Evolutionary conservation across 148 eudicot genomes (phyloP).

Genomic region (Amaranthus hypochondriacus): DNA sequence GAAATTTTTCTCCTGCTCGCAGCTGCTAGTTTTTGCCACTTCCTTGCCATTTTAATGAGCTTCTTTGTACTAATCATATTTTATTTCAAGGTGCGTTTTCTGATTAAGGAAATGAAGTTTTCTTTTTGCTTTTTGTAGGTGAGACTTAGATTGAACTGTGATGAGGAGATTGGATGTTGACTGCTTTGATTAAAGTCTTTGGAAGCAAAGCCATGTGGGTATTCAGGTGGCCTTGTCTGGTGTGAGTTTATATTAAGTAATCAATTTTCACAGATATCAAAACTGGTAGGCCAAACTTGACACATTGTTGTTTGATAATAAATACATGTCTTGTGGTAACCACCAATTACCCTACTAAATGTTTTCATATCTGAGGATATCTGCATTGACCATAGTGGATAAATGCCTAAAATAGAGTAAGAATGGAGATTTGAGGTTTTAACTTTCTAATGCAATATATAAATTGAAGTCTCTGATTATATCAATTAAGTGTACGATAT

Average conservation of each 20-base stretch:
- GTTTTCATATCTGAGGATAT: too few relatives aligned
- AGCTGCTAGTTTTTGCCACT: slow-evolving; percentile 27
- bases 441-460: too few relatives aligned
- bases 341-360: background rate
- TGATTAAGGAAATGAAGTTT: background rate
- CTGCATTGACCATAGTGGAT: background rate
- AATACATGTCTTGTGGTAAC: background rate
- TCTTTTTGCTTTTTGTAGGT: too few relatives aligned
- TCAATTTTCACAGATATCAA: background rate
- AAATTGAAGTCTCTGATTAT: too few relatives aligned
- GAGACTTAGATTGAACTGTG: background rate
- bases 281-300: background rate
- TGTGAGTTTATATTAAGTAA: background rate
- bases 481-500: too few relatives aligned
- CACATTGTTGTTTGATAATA: background rate
- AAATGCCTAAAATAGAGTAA: too few relatives aligned
- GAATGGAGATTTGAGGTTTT: too few relatives aligned
- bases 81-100: background rate
- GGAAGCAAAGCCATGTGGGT: slow-evolving; percentile 3
- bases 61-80: slow-evolving; percentile 27
- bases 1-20: slow-evolving; percentile 20
- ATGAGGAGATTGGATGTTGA: background rate
- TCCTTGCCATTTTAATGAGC: slow-evolving; percentile 25
- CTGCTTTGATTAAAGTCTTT: background rate
- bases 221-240: slow-evolving; percentile 8